phyloP scores from a whole-genome alignment of 768 basidiomycete genomes.

The Amanita rimosa region DNA sequence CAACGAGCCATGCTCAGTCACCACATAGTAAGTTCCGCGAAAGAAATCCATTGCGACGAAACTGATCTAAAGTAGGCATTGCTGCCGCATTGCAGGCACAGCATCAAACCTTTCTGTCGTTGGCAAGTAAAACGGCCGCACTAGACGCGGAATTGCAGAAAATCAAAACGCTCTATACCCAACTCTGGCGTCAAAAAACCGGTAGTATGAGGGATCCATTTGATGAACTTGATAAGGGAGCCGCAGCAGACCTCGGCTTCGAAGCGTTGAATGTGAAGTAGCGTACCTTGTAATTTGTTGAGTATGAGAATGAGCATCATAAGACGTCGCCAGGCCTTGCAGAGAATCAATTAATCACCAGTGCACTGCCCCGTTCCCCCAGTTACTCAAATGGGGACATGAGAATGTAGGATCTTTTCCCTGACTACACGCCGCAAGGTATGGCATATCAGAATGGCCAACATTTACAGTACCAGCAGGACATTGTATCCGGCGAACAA shows the following conservation, averaged over 20 bases:
- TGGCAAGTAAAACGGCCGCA: constrained; percentile 67
- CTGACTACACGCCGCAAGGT: not conserved
- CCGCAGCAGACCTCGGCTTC: constrained; percentile 26
- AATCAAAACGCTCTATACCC: constrained; percentile 64
- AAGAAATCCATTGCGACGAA: constrained; percentile 4
- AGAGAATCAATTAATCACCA: no score
- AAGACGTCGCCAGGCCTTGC: no score
- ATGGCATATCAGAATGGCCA: constrained; percentile 5
- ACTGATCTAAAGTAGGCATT: constrained; percentile 35
- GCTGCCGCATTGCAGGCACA: constrained; percentile 71
- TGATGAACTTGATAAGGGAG: constrained; percentile 29
- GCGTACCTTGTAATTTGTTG: constrained; percentile 1
- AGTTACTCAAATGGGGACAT: not conserved
- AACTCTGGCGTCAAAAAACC: constrained; percentile 69
- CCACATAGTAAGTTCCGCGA: constrained; percentile 49
- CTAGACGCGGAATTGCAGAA: constrained; percentile 67
- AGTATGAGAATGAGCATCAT: no score
- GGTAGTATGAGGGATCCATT: constrained; percentile 83
- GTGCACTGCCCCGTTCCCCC: not conserved
- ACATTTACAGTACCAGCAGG: constrained; percentile 15
- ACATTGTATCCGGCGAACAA: constrained; percentile 47
- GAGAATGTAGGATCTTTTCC: not conserved
- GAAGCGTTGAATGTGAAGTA: constrained; percentile 30
- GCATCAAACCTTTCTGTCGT: constrained; percentile 62
- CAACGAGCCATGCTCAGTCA: constrained; percentile 54